Percentiles rank a stretch among this genome's conserved stretches.
These are phyloP conservation scores for Fusarium cyanostomum DNA, from an alignment of 2,329 filamentous ascomycete genomes.

Conservation along the genomic window DNA sequence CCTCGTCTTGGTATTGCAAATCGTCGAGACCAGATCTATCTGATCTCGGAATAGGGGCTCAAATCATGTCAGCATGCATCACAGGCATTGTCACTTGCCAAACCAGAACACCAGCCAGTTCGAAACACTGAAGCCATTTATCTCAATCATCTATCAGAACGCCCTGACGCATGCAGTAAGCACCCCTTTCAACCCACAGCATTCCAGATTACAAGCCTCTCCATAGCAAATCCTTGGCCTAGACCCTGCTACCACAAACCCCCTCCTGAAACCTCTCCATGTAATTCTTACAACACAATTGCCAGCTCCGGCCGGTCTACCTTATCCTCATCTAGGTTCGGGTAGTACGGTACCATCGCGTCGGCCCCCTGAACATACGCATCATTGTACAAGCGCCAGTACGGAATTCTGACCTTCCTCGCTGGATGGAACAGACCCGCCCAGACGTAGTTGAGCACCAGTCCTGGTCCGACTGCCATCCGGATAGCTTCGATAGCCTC, in stretches of 20 bases:
- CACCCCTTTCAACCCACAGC: constrained; percentile 36
- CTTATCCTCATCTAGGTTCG: constrained; percentile 82
- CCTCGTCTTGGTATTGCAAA: constrained; percentile 15
- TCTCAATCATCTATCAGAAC: constrained; percentile 44
- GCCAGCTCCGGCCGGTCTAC: constrained; percentile 82
- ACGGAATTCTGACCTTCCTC: constrained; percentile 90
- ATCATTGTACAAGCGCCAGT: constrained; percentile 97
- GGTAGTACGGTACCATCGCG: constrained; percentile 96
- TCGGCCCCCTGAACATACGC: constrained; percentile 95
- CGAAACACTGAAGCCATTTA: constrained; percentile 37
- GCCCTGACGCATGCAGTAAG: constrained; percentile 42
- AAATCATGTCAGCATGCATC: constrained; percentile 10
- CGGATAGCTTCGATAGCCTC: constrained; percentile 97
- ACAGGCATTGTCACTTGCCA: constrained; percentile 9
- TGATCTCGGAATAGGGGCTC: constrained; percentile 13
- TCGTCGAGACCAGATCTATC: neutral
- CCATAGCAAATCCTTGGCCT: constrained; percentile 19
- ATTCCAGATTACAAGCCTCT: constrained; percentile 42
- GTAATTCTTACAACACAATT: constrained; percentile 74
- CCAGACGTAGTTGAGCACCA: constrained; percentile 98
- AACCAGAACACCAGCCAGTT: constrained; percentile 2
- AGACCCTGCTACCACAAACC: constrained; percentile 17
- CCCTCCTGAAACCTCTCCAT: constrained; percentile 18
- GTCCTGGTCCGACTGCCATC: constrained; percentile 89
- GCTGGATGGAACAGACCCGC: constrained; percentile 97